A percentile compares a stretch with the other conserved stretches of the same genome.
These are phyloP conservation scores for Arthrobotrys iridis DNA, from an alignment of 2,329 filamentous ascomycete genomes.

Conservation along the genomic window DNA sequence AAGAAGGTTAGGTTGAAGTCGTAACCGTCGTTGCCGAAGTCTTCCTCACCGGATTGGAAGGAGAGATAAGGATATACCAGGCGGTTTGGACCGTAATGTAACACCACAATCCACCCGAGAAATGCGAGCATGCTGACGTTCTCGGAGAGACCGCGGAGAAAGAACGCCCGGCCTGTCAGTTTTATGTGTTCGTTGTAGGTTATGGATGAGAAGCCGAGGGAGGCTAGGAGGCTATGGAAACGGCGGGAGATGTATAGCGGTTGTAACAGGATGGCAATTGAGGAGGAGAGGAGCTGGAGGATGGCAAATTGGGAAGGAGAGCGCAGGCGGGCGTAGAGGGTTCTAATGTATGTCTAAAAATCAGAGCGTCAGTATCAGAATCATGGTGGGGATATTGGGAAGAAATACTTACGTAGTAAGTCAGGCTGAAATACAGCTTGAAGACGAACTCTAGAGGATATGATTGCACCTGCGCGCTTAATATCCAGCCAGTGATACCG, in stretches of 20 bases:
- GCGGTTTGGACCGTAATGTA: conserved; percentile 75
- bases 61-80: conserved; percentile 76
- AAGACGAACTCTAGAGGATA: conserved; percentile 78
- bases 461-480: conserved; percentile 74
- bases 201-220: conserved; percentile 69
- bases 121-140: conserved; percentile 76
- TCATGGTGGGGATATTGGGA: background rate
- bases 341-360: conserved; percentile 72
- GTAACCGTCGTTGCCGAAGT: conserved; percentile 65
- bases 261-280: conserved; percentile 71
- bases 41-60: conserved; percentile 64
- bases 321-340: conserved; percentile 74
- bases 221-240: conserved; percentile 68
- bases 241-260: conserved; percentile 72
- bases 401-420: conserved; percentile 65
- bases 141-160: conserved; percentile 74
- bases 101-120: conserved; percentile 71
- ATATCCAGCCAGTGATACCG: conserved; percentile 72
- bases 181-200: conserved; percentile 73
- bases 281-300: conserved; percentile 73
- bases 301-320: conserved; percentile 73
- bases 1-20: conserved; percentile 73
- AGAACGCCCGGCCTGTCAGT: conserved; percentile 73
- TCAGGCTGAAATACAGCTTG: conserved; percentile 76
- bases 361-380: background rate